phyloP scores from a whole-genome alignment of 805 yeast genomes.

The Schwanniomyces pseudopolymorphus region DNA sequence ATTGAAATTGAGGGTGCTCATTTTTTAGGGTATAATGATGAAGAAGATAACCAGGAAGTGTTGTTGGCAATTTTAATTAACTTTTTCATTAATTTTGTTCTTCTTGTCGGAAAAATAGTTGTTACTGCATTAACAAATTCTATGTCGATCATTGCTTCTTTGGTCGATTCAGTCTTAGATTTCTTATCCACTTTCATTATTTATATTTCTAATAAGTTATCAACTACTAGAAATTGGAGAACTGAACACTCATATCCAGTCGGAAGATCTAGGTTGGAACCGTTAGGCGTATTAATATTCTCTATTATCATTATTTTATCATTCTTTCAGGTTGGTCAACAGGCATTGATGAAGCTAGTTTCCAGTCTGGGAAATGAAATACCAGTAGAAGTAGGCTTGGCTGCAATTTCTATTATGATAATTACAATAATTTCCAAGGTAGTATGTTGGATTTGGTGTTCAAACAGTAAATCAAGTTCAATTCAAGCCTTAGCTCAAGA shows the following conservation, averaged over 20 bases:
- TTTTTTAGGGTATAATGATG: conserved; percentile 49
- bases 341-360: conserved; percentile 53
- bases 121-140: conserved; percentile 68
- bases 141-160: conserved; percentile 73
- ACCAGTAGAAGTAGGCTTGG: conserved; percentile 47
- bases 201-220: conserved; percentile 54
- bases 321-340: conserved; percentile 69
- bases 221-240: conserved; percentile 47
- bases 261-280: conserved; percentile 72
- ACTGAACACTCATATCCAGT: conserved; percentile 57
- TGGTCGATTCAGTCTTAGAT: conserved; percentile 74
- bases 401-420: conserved; percentile 60
- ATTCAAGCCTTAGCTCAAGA: conserved; percentile 82
- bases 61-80: conserved; percentile 63
- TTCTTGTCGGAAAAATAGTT: conserved; percentile 58
- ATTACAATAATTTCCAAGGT: conserved; percentile 60
- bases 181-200: conserved; percentile 74
- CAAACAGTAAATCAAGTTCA: conserved; percentile 57
- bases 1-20: conserved; percentile 58
- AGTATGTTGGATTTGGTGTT: conserved; percentile 65
- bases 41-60: conserved; percentile 44
- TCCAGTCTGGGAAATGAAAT: conserved; percentile 28
- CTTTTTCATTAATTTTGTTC: conserved; percentile 55
- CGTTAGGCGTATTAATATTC: conserved; percentile 74
- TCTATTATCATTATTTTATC: conserved; percentile 70